Conservation (phyloP, 2,329 filamentous ascomycete species). For the Reticulascus tulasneorum region DNA sequence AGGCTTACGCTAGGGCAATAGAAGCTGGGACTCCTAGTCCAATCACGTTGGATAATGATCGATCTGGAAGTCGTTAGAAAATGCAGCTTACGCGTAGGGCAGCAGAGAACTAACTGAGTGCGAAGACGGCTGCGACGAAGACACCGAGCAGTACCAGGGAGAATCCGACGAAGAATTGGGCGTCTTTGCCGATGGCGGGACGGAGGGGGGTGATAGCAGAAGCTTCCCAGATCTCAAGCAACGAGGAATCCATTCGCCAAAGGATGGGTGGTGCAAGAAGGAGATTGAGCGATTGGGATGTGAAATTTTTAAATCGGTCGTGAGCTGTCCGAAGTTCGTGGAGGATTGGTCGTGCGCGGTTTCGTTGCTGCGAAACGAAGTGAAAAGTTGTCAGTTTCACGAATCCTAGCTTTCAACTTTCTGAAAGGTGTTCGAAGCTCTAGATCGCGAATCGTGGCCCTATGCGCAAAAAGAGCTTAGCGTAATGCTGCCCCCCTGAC, state of each 20-base stretch:
- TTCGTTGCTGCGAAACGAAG: no score
- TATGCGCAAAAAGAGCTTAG: conserved; percentile 27
- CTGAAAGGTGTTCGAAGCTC: conserved; percentile 15
- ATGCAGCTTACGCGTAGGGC: background rate
- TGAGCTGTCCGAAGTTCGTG: background rate
- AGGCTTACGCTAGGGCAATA: conserved; percentile 78
- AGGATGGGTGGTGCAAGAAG: no score
- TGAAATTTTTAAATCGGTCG: background rate
- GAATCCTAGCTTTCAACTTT: conserved; percentile 7
- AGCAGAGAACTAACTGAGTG: conserved; percentile 63
- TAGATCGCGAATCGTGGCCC: conserved; percentile 28
- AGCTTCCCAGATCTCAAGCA: conserved; percentile 91
- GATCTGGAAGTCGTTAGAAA: conserved; percentile 55
- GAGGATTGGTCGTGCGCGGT: conserved; percentile 1
- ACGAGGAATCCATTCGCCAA: conserved; percentile 74
- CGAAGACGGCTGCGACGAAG: conserved; percentile 72
- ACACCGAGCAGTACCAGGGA: conserved; percentile 69
- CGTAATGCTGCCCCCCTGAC: conserved; percentile 8
- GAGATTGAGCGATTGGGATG: background rate
- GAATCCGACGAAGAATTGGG: conserved; percentile 80
- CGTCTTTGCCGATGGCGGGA: conserved; percentile 74
- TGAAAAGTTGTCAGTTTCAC: no score
- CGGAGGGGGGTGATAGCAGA: conserved; percentile 82
- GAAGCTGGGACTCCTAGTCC: conserved; percentile 83
- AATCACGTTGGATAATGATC: conserved; percentile 72